Evolutionary conservation across 768 basidiomycete genomes (phyloP), one percentile per base, ranked within the genome.

Genomic region (Suillus discolor): DNA sequence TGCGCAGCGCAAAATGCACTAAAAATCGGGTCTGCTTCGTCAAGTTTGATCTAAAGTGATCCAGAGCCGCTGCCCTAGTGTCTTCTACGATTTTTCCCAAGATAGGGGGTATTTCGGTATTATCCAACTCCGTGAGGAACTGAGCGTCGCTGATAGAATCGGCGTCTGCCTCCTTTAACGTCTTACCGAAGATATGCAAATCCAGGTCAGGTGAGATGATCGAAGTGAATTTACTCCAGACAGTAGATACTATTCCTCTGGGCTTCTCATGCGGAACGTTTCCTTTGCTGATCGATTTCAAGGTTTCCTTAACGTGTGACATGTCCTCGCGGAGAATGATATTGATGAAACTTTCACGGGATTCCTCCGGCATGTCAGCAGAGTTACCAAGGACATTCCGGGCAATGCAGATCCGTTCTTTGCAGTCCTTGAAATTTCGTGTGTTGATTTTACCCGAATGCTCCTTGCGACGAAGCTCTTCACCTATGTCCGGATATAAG

Each of bases 331-430:
- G 12, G 9, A 71, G 61, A 15, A 65, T 51, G 3, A 69, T 62
- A n/a, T 57, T 11, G 1, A 70, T 44, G 5, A 74, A 28, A 15
- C 20, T 13, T 0, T 25, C 18, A 20, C 53, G 11, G 6, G 7
- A 38, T 61, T 11, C 23, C 13, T 65, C 23, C 23, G 66, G 57
- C 2, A 71, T 12, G 16, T 61, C 59, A 1, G 51, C 20, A 6
- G 62, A 28, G 6, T 64, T 44, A 0, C 55, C 7, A 6, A 0
- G 0, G 5, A 77, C n/a, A 15, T 57, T 62, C 41, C 62, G 63
- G 39, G 69, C 64, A 4, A 68, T 9, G 25, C 55, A 38, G 18
- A 76, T 61, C 16, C 65, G 71, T 0, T 69, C 49, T 60, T 77
- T 76, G 13, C 54, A 8, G 4, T 0, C 0, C 39, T 18, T 63